Base-by-base conservation (phyloP, 1,139 yeast genomes). In the Suhomyces wounanorum region DNA sequence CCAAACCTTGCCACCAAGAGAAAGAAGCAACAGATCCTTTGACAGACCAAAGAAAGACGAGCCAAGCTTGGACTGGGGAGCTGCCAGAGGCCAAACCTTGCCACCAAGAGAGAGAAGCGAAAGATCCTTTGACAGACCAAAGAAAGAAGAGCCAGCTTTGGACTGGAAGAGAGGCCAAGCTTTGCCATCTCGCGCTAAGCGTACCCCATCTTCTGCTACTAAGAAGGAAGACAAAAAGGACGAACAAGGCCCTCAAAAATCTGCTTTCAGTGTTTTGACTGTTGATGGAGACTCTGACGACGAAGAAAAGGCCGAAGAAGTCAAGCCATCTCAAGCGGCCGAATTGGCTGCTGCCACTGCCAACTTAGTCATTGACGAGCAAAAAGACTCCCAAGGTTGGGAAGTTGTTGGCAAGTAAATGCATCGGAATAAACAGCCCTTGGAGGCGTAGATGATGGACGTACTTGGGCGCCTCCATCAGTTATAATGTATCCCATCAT, bases 201-300 rank as follows among this genome's bases (percentile, higher is more conserved):
- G 47, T 44, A 42, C 48, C 13, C 40, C 42, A 14, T 45, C 50
- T n/a, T 44, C 50, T 13, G 33, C 50, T 43, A 55, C 60, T 45
- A 61, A 58, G 48, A 54, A 62, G 55, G 65, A 64, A 30, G 68
- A 63, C 37, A 62, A 64, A 55, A 66, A 62, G 57, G 71, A 69
- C 47, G 77, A 72, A 45, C 66, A 68, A 54, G 72, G 73, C 54
- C 78, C 79, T 47, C 80, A 79, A 63, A 80, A 81, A 66, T 83
- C 90, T 16, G 69, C 79, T 26, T 90, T 78, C 65, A 81, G 84
- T 55, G 89, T 89, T 39, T 78, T 90, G 67, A 77, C 82, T 48
- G 73, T 77, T 51, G 92, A 86, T 47, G 73, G 65, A 40, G 77
- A 68, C 13, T 88, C 81, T 35, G 90, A 84, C 18, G 88, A 82